Evolutionary conservation across 2,329 filamentous ascomycete species (phyloP), one percentile per base, ranked within the genome.

Genomic region (Botrytis fabae): DNA sequence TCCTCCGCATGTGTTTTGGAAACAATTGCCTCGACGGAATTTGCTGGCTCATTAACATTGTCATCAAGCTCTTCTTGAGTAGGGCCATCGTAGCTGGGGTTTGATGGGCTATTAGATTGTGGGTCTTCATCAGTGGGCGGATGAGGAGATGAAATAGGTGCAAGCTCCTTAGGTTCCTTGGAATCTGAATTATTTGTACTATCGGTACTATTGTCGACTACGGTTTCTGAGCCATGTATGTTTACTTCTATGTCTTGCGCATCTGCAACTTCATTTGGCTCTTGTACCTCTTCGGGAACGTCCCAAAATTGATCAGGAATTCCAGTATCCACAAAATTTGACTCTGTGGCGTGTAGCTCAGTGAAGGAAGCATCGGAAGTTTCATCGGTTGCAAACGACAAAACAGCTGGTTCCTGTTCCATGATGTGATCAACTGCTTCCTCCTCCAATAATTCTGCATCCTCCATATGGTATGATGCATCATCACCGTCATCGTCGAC

Each of bases 401-500:
- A 76, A 8, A 69, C 57, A 46, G 59, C 16, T 42, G 64, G 66
- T 32, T 79, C 77, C 35, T 75, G 70, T 40, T 80, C 76, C 70
- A 74, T 77, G 40, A 69, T 73, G 7, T 78, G 76, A 64, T 77
- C 74, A 32, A 73, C 73, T 20, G 63, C 38, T 60, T 77, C 75
- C 65, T 80, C 79, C n/a, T 74, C 74, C 32, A 79, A 40, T 18
- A 75, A 38, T 65, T 80, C 78, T 44, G 75, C 76, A 74, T 80
- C 80, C 62, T 80, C 78, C 75, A 85, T 83, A 64, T 80, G 77
- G 77, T 82, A 83, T 18, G 82, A 79, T 40, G 78, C 78, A 75
- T 82, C 79, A 74, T 83, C 81, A 42, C 48, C 35, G 40, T 82
- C 82, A 60, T 83, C 79, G 72, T 84, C 85, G 72, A 85, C 82